phyloP scores from a whole-genome alignment of 2,329 filamentous ascomycete genomes.

The Diaporthe velutina region DNA sequence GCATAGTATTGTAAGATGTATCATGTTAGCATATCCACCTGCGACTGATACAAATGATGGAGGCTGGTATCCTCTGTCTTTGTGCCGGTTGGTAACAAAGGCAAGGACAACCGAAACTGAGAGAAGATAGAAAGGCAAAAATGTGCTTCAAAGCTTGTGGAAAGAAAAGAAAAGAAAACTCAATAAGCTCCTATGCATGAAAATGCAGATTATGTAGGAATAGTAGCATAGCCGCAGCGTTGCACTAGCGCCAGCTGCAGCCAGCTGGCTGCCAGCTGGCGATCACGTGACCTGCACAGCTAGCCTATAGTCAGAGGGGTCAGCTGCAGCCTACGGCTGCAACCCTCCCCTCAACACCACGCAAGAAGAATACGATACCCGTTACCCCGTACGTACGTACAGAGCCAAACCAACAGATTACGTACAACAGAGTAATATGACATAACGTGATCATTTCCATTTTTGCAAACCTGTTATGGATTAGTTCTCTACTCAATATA shows the following conservation, averaged over 20 bases:
- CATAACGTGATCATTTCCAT: not conserved
- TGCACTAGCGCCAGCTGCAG: too few species aligned
- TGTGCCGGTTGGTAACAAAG: not conserved
- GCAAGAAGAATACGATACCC: too few species aligned
- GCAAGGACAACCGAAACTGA: accelerated
- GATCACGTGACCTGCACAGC: too few species aligned
- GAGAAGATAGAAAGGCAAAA: not conserved
- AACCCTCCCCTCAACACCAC: too few species aligned
- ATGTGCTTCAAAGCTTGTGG: not conserved
- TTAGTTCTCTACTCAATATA: not conserved
- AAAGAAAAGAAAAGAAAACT: not conserved
- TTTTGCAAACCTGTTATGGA: not conserved
- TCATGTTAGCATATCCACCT: not conserved
- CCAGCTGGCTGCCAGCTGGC: too few species aligned
- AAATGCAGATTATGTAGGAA: not conserved
- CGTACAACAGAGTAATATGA: not conserved
- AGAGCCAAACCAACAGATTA: too few species aligned
- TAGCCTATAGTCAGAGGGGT: too few species aligned
- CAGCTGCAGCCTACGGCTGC: too few species aligned
- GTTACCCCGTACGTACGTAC: too few species aligned
- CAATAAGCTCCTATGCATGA: not conserved
- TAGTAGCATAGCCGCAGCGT: too few species aligned
- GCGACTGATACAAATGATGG: not conserved
- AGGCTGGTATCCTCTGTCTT: not conserved
- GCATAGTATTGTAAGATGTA: not conserved